Conservation (phyloP, 257 asterid genomes). For the Solanum phureja region DNA sequence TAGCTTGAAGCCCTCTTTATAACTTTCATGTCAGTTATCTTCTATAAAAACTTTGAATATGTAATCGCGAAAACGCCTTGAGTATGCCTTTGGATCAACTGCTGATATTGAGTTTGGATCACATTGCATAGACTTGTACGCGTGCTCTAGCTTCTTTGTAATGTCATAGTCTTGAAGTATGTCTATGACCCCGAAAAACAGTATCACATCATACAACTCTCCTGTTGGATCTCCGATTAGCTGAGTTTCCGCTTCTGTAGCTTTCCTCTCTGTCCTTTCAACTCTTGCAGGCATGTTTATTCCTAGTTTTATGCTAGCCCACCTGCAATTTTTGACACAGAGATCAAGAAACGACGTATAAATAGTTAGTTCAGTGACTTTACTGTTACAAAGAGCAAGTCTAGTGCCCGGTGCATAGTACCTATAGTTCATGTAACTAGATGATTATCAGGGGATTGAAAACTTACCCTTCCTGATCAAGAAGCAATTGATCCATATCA, state of each 20-base stretch:
- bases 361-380: not conserved
- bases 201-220: too few relatives aligned
- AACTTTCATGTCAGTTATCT: conserved; percentile 25
- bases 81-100: conserved; percentile 82
- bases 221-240: too few relatives aligned
- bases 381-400: not conserved
- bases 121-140: too few relatives aligned
- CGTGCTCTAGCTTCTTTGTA: too few relatives aligned
- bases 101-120: conserved; percentile 94
- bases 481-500: conserved; percentile 65
- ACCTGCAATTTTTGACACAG: conserved; percentile 23
- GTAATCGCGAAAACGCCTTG: conserved; percentile 86
- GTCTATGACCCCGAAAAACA: too few relatives aligned
- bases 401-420: not conserved
- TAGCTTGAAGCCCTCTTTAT: not conserved
- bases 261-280: too few relatives aligned
- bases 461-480: conserved; percentile 73
- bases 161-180: too few relatives aligned
- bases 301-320: conserved; percentile 82
- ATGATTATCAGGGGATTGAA: not conserved
- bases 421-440: not conserved
- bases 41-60: conserved; percentile 76
- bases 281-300: conserved; percentile 95
- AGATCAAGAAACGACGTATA: not conserved
- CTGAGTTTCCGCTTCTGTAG: too few relatives aligned